These are phyloP conservation scores for Camillea tinctor DNA, from an alignment of 2,329 filamentous ascomycete species.

Conservation along the genomic window DNA sequence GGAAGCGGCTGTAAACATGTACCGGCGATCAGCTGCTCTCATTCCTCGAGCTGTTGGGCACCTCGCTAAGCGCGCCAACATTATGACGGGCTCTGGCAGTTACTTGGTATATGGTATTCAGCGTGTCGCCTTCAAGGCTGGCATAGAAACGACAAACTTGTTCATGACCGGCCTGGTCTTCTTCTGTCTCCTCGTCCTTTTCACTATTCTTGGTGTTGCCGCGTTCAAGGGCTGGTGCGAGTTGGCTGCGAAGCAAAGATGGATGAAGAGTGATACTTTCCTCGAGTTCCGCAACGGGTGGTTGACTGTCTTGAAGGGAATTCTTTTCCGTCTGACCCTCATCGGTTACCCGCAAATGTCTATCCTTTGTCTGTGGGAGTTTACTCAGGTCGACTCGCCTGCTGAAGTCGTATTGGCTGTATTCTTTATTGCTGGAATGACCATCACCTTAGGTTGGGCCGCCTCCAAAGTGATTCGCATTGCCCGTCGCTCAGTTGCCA, in stretches of 20 bases:
- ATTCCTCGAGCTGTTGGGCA: constrained; percentile 30
- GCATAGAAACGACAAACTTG: constrained; percentile 79
- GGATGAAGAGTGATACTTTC: constrained; percentile 79
- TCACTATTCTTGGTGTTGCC: constrained; percentile 67
- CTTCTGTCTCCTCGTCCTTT: constrained; percentile 73
- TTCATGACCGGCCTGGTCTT: constrained; percentile 83
- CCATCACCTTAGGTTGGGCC: constrained; percentile 71
- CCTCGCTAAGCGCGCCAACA: constrained; percentile 47
- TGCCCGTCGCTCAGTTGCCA: constrained; percentile 74
- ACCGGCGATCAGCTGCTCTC: constrained; percentile 29
- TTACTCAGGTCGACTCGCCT: constrained; percentile 73
- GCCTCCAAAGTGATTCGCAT: constrained; percentile 79
- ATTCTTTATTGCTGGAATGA: constrained; percentile 76
- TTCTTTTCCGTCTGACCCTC: constrained; percentile 77
- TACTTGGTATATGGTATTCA: constrained; percentile 70
- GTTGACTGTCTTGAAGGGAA: constrained; percentile 81
- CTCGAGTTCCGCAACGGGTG: constrained; percentile 85
- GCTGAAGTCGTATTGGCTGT: constrained; percentile 77
- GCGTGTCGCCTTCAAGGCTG: constrained; percentile 76
- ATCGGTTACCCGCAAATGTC: constrained; percentile 86
- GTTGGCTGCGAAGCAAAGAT: constrained; percentile 64
- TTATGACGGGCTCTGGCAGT: constrained; percentile 43
- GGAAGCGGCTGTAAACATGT: constrained; percentile 29
- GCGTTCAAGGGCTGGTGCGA: constrained; percentile 77
- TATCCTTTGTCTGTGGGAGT: constrained; percentile 81